These are phyloP conservation scores for Volvox africanus DNA, from an alignment of 139 green algal species.

Conservation along the genomic window DNA sequence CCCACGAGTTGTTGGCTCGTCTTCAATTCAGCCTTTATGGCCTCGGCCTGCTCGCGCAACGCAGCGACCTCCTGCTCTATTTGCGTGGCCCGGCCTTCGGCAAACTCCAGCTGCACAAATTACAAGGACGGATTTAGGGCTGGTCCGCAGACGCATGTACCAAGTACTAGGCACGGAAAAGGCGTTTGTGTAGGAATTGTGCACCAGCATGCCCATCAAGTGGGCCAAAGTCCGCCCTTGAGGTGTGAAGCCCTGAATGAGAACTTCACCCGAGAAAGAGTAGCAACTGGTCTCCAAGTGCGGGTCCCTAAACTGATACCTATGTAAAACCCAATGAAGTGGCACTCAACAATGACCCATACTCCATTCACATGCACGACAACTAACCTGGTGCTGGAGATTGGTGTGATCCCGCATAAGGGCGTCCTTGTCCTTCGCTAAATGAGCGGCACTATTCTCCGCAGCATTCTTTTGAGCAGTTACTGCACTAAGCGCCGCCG, in stretches of 20 bases:
- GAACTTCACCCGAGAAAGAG: not conserved
- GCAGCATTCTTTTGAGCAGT: conserved; percentile 18
- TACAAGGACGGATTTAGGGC: not conserved
- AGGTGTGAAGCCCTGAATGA: too few species aligned
- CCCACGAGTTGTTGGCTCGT: conserved; percentile 47
- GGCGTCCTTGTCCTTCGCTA: conserved; percentile 51
- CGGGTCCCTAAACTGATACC: not conserved
- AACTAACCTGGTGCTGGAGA: conserved; percentile 55
- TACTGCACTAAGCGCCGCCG: conserved; percentile 13
- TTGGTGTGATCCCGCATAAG: conserved; percentile 52
- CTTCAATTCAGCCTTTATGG: conserved; percentile 26
- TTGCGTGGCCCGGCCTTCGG: conserved; percentile 4
- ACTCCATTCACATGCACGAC: too few species aligned
- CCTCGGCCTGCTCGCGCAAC: conserved; percentile 7
- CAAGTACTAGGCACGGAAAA: not conserved
- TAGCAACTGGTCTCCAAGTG: not conserved
- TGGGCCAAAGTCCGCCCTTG: too few species aligned
- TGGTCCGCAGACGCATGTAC: not conserved
- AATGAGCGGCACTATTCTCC: not conserved
- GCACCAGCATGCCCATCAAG: not conserved
- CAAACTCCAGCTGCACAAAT: conserved; percentile 51
- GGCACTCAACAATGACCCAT: too few species aligned
- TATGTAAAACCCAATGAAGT: too few species aligned
- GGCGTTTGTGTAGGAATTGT: not conserved
- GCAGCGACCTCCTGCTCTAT: conserved; percentile 1